These are phyloP conservation scores for Pythium utonaiense DNA, from an alignment of 352 stramenopile genomes.

Conservation along the genomic window DNA sequence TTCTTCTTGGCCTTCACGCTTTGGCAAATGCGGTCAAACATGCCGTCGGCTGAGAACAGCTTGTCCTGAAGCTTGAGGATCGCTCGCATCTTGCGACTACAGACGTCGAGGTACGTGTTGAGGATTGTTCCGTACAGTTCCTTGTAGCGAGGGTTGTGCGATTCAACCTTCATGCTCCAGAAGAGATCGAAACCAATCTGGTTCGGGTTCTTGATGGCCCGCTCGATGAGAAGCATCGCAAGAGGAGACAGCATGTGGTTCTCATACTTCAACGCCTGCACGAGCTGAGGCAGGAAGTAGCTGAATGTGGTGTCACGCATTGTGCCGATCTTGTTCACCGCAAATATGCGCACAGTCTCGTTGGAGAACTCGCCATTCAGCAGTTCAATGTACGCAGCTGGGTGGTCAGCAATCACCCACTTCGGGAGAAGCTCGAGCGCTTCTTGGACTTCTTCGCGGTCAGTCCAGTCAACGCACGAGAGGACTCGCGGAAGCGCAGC, in stretches of 20 bases:
- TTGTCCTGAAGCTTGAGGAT: constrained; percentile 91
- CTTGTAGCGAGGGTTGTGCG: constrained; percentile 74
- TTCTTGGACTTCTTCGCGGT: constrained; percentile 66
- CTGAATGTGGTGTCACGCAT: constrained; percentile 88
- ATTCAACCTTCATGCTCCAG: constrained; percentile 89
- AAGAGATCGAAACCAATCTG: constrained; percentile 89
- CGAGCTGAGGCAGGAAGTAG: constrained; percentile 86
- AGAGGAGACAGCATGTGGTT: constrained; percentile 80
- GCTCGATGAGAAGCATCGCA: constrained; percentile 76
- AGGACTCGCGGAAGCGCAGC: constrained; percentile 73
- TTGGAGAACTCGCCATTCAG: constrained; percentile 80
- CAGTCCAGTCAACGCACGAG: constrained; percentile 78
- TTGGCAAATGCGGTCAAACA: constrained; percentile 81
- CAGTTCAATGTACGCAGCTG: constrained; percentile 80
- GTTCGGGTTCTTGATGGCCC: constrained; percentile 86
- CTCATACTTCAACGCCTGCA: constrained; percentile 89
- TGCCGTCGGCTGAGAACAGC: constrained; percentile 73
- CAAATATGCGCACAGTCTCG: constrained; percentile 68
- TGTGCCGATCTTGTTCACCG: constrained; percentile 65
- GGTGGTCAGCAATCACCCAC: constrained; percentile 70
- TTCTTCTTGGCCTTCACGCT: constrained; percentile 83
- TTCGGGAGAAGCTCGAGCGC: constrained; percentile 58
- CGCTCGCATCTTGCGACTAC: constrained; percentile 88
- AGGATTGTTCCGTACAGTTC: constrained; percentile 80
- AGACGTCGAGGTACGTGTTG: constrained; percentile 82